Base-by-base conservation (phyloP, 1,284 basidiomycete genomes). In the Coniferiporia sulphurascens region DNA sequence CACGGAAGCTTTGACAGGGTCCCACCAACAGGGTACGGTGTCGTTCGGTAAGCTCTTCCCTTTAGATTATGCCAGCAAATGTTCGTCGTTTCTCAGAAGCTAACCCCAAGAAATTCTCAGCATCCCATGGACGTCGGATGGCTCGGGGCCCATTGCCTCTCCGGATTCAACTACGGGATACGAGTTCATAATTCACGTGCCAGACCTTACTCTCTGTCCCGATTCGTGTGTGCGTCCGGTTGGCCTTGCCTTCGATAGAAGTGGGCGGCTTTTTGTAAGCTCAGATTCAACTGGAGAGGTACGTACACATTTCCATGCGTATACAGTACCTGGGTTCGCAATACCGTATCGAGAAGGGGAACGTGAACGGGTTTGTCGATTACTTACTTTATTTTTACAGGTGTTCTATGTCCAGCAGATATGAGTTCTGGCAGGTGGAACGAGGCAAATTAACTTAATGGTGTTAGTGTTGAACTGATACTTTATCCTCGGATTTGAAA, bases 261-360 rank as follows among this genome's bases (percentile, higher is more conserved):
- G 70, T 32, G 71, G 70, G 12, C 64, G 65, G 21, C 59, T 75
- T 50, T 76, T 71, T 58, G 72, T 73, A 19, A 76, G 69, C 55
- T 76, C 74, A 55, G 74, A 76, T 60, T 64, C 69, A 9, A 76
- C 70, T 63, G 71, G 73, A 53, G 74, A 77, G 71, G 75, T 74
- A 45, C 19, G 71, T 66, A 34, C 4, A 4, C n/a, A n/a, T n/a
- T n/a, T n/a, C n/a, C n/a, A n/a, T n/a, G n/a, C n/a, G n/a, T n/a
- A n/a, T n/a, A n/a, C n/a, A n/a, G n/a, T n/a, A 13, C 34, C 13
- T 49, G 13, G 5, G 13, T 2, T 49, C 48, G 41, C 22, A 21
- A 15, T 19, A 48, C 10, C n/a, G 32, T 52, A 34, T 45, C 38
- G 9, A 15, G 38, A 10, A 8, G 12, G 15, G 15, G 38, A 10